These are phyloP conservation scores for Pterocarpus santalinus DNA, from an alignment of 306 rosid genomes.

Conservation along the genomic window DNA sequence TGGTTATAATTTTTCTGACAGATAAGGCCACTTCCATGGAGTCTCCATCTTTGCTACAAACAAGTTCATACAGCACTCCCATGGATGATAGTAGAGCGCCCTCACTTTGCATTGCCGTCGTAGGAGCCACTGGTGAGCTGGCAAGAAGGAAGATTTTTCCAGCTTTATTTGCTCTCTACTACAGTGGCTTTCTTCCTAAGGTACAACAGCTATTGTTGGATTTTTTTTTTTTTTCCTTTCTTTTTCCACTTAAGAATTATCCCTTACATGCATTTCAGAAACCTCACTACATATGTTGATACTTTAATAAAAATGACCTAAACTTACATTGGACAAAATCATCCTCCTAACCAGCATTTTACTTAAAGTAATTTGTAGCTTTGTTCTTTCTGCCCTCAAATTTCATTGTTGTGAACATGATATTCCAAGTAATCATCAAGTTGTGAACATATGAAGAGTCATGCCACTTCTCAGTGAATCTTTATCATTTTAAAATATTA, in stretches of 20 bases:
- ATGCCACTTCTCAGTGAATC: slow-evolving; percentile 26
- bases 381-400: neutral
- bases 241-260: neutral
- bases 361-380: slow-evolving; percentile 3
- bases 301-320: neutral
- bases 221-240: neutral
- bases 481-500: slow-evolving; percentile 16
- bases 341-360: neutral
- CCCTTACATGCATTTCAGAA: neutral
- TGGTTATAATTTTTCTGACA: slow-evolving; percentile 39
- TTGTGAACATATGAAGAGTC: slow-evolving; percentile 10
- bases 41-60: slow-evolving; percentile 54
- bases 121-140: slow-evolving; percentile 96
- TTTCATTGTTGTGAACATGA: slow-evolving; percentile 3
- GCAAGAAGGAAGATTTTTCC: slow-evolving; percentile 91
- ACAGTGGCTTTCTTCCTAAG: slow-evolving; percentile 94
- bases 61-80: slow-evolving; percentile 44
- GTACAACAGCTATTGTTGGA: slow-evolving; percentile 51
- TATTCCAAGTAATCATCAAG: neutral
- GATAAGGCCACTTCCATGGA: slow-evolving; percentile 51
- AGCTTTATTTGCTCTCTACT: slow-evolving; percentile 89
- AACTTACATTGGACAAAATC: slow-evolving; percentile 11
- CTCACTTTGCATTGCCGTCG: slow-evolving; percentile 85
- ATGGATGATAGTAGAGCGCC: slow-evolving; percentile 53
- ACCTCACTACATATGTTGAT: slow-evolving; percentile 23